A percentile compares a stretch with the other conserved stretches of the same genome.
phyloP scores from a whole-genome alignment of 108 stramenopile species.

The Phaeodactylum tricornutum region DNA sequence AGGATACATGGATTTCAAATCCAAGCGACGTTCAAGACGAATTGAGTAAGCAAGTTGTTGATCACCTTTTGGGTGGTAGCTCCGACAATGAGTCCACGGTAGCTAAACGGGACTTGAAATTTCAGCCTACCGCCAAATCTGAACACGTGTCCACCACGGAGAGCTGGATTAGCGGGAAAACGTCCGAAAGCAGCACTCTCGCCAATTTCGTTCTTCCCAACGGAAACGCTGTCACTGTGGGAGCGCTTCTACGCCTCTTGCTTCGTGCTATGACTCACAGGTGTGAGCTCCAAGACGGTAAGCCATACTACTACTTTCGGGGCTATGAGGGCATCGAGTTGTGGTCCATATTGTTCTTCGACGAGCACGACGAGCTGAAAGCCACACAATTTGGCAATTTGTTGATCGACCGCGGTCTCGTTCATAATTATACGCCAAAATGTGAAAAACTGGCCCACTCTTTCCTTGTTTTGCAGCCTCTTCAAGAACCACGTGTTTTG shows the following conservation, averaged over 20 bases:
- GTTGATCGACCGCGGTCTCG: background rate
- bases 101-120: no score
- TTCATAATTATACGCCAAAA: slow-evolving; percentile 4
- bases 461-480: slow-evolving; percentile 3
- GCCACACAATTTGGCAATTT: slow-evolving; percentile 1
- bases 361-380: background rate
- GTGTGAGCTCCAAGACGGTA: background rate
- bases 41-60: no score
- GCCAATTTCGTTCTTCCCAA: no score
- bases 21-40: no score
- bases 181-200: no score
- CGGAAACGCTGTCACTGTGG: background rate
- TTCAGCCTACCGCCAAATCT: no score
- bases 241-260: background rate
- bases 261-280: background rate
- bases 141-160: no score
- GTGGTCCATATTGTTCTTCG: background rate
- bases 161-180: no score
- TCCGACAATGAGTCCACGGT: no score
- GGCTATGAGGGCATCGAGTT: background rate
- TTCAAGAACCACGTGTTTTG: slow-evolving; percentile 1
- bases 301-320: background rate
- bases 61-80: no score
- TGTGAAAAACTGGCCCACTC: background rate
- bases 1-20: no score